Evolutionary conservation across 2,329 filamentous ascomycete genomes (phyloP).

Genomic region (Hypoxylon sp.): DNA sequence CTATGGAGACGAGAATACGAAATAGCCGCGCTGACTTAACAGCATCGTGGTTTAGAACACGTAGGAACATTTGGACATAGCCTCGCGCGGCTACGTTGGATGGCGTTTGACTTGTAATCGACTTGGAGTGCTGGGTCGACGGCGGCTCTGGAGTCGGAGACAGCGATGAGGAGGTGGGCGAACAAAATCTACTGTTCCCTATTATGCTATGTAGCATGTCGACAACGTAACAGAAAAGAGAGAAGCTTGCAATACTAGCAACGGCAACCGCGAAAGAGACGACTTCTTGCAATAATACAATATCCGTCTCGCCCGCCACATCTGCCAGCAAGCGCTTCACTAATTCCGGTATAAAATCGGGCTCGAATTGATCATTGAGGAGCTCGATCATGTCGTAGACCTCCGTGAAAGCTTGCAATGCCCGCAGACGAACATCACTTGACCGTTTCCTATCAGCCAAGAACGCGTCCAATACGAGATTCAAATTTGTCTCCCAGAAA

Average conservation of each 20-base stretch:
- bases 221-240: slow-evolving; percentile 70
- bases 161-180: slow-evolving; percentile 54
- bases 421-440: slow-evolving; percentile 71
- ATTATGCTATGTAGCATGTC: slow-evolving; percentile 66
- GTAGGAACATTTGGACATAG: slow-evolving; percentile 81
- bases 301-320: slow-evolving; percentile 73
- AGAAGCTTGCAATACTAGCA: slow-evolving; percentile 68
- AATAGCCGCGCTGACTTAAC: slow-evolving; percentile 74
- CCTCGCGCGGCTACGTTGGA: slow-evolving; percentile 79
- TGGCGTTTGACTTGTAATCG: slow-evolving; percentile 61
- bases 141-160: slow-evolving; percentile 44
- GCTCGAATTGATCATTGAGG: slow-evolving; percentile 69
- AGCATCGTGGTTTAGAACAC: slow-evolving; percentile 74
- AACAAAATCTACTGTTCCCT: slow-evolving; percentile 60
- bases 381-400: slow-evolving; percentile 70
- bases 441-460: slow-evolving; percentile 72
- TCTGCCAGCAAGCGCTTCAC: slow-evolving; percentile 71
- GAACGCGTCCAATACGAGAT: slow-evolving; percentile 71
- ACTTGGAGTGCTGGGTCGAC: slow-evolving; percentile 48
- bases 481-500: slow-evolving; percentile 74
- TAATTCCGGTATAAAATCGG: slow-evolving; percentile 68
- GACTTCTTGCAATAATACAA: slow-evolving; percentile 72
- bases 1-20: slow-evolving; percentile 73
- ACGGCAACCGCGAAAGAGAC: slow-evolving; percentile 75
- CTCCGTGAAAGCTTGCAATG: slow-evolving; percentile 71